Percentiles rank a stretch among this genome's conserved stretches.
Conservation (phyloP, 306 rosid species). For the Sphenostylis stenocarpa region DNA sequence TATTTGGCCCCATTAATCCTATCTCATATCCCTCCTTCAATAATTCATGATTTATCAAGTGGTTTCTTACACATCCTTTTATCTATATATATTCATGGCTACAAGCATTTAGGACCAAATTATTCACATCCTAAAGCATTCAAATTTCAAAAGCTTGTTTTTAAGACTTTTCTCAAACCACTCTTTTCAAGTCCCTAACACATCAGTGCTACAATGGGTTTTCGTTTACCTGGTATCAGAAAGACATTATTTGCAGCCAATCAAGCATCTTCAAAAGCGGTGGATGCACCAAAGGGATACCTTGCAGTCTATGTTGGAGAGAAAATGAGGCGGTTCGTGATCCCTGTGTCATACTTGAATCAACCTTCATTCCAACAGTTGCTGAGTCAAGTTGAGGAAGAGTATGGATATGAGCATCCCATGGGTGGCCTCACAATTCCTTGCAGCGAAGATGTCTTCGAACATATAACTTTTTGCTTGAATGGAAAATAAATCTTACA, state of each 20-base stretch:
- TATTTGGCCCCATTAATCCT: background rate
- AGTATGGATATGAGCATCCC: slow-evolving; percentile 53
- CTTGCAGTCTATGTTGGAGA: slow-evolving; percentile 53
- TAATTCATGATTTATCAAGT: background rate
- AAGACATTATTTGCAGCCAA: background rate
- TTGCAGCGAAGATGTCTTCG: slow-evolving; percentile 34
- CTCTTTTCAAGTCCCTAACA: background rate
- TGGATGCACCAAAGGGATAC: slow-evolving; percentile 47
- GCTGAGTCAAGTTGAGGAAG: slow-evolving; percentile 34
- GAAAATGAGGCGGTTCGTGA: slow-evolving; percentile 39
- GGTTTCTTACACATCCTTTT: background rate
- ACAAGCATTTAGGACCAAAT: slow-evolving; percentile 4
- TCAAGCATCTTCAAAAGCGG: slow-evolving; percentile 27
- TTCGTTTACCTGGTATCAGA: slow-evolving; percentile 33
- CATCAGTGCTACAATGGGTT: slow-evolving; percentile 29
- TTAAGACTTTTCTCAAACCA: background rate
- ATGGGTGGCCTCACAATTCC: slow-evolving; percentile 53
- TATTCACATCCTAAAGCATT: background rate
- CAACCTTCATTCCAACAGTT: slow-evolving; percentile 44
- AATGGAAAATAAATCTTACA: background rate
- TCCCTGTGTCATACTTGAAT: slow-evolving; percentile 47
- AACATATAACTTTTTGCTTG: slow-evolving; percentile 29
- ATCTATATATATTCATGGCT: slow-evolving; percentile 37
- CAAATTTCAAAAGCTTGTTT: background rate
- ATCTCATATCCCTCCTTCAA: background rate